These are phyloP conservation scores for Aegilops sharonensis DNA, from an alignment of 176 grass and related monocot genomes.

Conservation along the genomic window DNA sequence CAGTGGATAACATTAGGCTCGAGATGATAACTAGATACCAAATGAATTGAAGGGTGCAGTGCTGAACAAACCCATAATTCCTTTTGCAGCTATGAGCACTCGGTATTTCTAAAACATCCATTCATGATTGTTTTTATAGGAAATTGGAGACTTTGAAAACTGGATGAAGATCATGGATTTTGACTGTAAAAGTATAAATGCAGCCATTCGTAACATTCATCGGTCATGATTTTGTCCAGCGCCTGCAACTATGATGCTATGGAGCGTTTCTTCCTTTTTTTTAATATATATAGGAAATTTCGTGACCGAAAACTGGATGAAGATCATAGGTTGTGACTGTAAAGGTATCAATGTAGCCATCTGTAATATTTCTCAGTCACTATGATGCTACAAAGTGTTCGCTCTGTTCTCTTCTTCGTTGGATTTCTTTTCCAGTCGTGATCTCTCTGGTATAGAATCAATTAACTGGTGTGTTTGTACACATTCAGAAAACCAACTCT, in stretches of 20 bases:
- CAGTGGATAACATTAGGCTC: background rate
- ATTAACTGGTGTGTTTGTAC: background rate
- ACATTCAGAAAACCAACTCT: background rate
- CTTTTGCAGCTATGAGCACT: background rate
- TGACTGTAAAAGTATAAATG: constrained; percentile 90
- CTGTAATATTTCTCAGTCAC: constrained; percentile 52
- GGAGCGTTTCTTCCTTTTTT: background rate
- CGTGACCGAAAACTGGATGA: constrained; percentile 74
- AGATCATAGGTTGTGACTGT: constrained; percentile 76
- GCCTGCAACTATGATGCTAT: background rate
- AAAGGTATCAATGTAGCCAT: constrained; percentile 81
- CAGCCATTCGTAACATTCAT: constrained; percentile 81
- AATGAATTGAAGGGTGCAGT: background rate
- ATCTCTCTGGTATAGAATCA: background rate
- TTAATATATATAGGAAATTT: constrained; percentile 62
- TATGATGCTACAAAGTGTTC: background rate
- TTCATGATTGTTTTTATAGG: constrained; percentile 34
- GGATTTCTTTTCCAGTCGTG: background rate
- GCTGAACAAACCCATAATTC: background rate
- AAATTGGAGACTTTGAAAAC: constrained; percentile 95
- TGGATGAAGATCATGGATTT: constrained; percentile 98
- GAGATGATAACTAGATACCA: background rate
- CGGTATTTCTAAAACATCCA: background rate
- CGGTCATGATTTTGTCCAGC: constrained; percentile 28
- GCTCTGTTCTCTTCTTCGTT: background rate